Evolutionary conservation across 2,329 filamentous ascomycete species (phyloP).

Genomic region (Pseudopyrenochaeta lycopersici): DNA sequence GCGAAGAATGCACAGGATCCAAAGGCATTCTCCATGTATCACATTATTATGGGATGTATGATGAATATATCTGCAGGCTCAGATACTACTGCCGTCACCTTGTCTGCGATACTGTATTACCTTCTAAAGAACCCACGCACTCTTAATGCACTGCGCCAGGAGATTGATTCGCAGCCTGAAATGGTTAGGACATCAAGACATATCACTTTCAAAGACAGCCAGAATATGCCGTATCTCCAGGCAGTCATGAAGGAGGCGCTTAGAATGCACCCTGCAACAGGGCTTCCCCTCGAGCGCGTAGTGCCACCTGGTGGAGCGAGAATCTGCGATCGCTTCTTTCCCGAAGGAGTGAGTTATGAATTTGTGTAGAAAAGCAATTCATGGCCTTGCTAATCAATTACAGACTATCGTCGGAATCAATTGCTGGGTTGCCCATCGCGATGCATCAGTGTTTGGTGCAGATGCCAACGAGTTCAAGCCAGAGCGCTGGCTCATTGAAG

Average conservation of each 20-base stretch:
- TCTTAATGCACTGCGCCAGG: conserved; percentile 21
- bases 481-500: conserved; percentile 27
- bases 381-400: neutral
- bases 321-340: conserved; percentile 23
- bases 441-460: conserved; percentile 21
- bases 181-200: conserved; percentile 1
- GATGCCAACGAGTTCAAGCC: conserved; percentile 28
- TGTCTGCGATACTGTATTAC: conserved; percentile 35
- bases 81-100: conserved; percentile 55
- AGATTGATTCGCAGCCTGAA: conserved; percentile 13
- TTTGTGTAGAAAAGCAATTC: neutral
- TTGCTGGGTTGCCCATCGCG: conserved; percentile 27
- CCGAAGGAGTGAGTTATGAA: conserved; percentile 19
- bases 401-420: conserved; percentile 31
- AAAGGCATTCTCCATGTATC: conserved; percentile 45
- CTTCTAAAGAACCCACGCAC: conserved; percentile 22
- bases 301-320: conserved; percentile 21
- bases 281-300: conserved; percentile 28
- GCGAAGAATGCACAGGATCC: conserved; percentile 30
- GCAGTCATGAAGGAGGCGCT: conserved; percentile 39
- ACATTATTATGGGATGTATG: conserved; percentile 49
- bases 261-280: conserved; percentile 33
- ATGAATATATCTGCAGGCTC: conserved; percentile 51
- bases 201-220: conserved; percentile 31
- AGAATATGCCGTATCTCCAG: conserved; percentile 40